Percentiles rank a stretch among this genome's conserved stretches.
phyloP scores from a whole-genome alignment of 768 basidiomycete species.

The Cystobasidium ongulense region DNA sequence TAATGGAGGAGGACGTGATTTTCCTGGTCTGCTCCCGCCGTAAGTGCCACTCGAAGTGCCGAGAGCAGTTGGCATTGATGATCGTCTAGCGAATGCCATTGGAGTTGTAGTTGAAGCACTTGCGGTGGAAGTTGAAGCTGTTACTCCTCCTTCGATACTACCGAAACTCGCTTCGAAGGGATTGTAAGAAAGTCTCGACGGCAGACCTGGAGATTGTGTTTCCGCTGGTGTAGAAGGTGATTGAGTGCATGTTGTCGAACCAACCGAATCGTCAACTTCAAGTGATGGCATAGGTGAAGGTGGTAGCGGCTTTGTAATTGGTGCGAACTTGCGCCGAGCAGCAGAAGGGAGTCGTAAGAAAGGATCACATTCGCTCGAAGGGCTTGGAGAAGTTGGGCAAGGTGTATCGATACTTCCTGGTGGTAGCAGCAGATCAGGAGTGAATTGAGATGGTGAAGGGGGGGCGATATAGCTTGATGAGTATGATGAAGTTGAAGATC shows the following conservation, averaged over 20 bases:
- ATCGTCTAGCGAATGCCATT: neutral
- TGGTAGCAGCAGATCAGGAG: neutral
- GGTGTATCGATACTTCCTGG: neutral
- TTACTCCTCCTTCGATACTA: neutral
- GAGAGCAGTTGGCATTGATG: neutral
- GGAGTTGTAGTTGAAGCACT: neutral
- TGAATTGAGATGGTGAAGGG: neutral
- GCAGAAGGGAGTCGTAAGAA: neutral
- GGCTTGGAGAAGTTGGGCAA: neutral
- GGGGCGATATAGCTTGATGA: neutral
- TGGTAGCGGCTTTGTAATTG: neutral
- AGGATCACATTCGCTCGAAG: neutral
- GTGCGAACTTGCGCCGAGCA: neutral
- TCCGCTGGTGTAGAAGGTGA: neutral
- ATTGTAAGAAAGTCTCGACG: constrained; percentile 5
- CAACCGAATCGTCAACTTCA: neutral
- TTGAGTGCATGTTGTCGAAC: neutral
- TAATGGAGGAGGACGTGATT: constrained; percentile 11
- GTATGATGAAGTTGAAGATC: neutral
- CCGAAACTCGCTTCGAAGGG: constrained; percentile 30
- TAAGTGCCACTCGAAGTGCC: neutral
- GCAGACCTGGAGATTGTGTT: neutral
- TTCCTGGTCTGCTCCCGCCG: neutral
- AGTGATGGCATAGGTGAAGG: neutral
- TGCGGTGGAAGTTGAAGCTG: neutral